phyloP scores from a whole-genome alignment of 2,329 filamentous ascomycete species.

The Pyricularia pennisetigena region DNA sequence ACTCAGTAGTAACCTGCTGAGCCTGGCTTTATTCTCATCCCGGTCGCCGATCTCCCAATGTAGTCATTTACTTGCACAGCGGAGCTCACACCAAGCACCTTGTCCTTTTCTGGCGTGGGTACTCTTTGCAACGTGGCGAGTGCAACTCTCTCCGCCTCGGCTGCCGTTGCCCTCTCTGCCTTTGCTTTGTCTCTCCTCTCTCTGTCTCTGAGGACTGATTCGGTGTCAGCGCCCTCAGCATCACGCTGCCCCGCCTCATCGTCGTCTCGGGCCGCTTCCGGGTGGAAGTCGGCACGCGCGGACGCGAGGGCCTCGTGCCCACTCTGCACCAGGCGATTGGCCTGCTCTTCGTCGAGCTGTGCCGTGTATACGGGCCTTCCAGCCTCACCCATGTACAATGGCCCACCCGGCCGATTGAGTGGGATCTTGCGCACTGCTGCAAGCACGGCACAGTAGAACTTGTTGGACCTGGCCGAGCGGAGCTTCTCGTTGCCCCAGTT shows the following conservation, averaged over 20 bases:
- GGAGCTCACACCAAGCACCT: background rate
- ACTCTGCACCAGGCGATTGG: background rate
- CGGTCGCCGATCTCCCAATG: constrained; percentile 1
- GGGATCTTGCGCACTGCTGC: constrained; percentile 56
- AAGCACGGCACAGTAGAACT: constrained; percentile 65
- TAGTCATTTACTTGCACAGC: constrained; percentile 4
- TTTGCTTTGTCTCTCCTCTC: constrained; percentile 1
- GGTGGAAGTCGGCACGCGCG: background rate
- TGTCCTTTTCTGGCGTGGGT: background rate
- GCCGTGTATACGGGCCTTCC: constrained; percentile 4
- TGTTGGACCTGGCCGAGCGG: constrained; percentile 60
- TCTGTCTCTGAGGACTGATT: background rate
- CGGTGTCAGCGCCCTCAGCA: background rate
- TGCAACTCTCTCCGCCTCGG: constrained; percentile 3
- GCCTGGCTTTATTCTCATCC: background rate
- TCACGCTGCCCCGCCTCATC: background rate
- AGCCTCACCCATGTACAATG: background rate
- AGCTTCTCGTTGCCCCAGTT: constrained; percentile 67
- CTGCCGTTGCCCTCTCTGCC: constrained; percentile 1
- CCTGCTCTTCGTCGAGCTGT: background rate
- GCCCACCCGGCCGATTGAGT: constrained; percentile 25
- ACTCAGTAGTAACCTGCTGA: background rate
- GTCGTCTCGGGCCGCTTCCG: background rate
- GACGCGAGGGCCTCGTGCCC: background rate
- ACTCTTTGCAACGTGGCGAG: constrained; percentile 3